A percentile compares a stretch with the other conserved stretches of the same genome.
Conservation (phyloP, 139 green algal genomes). For the Gonium pectorale region DNA sequence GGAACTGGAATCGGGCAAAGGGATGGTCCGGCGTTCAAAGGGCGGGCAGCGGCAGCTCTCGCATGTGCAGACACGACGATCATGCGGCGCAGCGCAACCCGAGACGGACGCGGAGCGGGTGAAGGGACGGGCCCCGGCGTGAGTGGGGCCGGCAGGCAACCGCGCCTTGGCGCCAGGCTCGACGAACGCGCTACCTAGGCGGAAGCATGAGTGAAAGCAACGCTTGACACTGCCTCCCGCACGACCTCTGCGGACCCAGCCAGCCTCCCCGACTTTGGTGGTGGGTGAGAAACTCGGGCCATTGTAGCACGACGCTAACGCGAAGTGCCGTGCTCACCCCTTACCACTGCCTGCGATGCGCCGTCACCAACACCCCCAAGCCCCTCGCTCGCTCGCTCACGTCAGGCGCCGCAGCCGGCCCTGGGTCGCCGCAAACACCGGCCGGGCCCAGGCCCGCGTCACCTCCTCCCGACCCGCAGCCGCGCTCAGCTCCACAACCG, state of each 20-base stretch:
- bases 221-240: too few species aligned
- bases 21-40: not conserved
- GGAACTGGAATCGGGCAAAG: not conserved
- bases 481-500: slow-evolving; percentile 15
- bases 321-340: not conserved
- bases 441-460: not conserved
- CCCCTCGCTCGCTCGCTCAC: not conserved
- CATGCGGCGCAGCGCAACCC: too few species aligned
- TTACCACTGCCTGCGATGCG: not conserved
- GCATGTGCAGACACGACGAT: too few species aligned
- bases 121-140: not conserved
- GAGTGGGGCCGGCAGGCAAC: too few species aligned
- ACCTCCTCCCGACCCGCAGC: slow-evolving; percentile 15
- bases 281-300: not conserved
- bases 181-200: too few species aligned
- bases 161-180: too few species aligned
- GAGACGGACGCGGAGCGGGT: too few species aligned
- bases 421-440: slow-evolving; percentile 9
- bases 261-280: not conserved
- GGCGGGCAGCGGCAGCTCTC: too few species aligned
- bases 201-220: too few species aligned
- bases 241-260: not conserved
- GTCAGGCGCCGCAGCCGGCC: not conserved
- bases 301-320: not conserved
- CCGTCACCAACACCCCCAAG: not conserved